A percentile compares a stretch with the other conserved stretches of the same genome.
Conservation (phyloP, 1,284 basidiomycete genomes). For the Anthracocystis panici-leucophaei region DNA sequence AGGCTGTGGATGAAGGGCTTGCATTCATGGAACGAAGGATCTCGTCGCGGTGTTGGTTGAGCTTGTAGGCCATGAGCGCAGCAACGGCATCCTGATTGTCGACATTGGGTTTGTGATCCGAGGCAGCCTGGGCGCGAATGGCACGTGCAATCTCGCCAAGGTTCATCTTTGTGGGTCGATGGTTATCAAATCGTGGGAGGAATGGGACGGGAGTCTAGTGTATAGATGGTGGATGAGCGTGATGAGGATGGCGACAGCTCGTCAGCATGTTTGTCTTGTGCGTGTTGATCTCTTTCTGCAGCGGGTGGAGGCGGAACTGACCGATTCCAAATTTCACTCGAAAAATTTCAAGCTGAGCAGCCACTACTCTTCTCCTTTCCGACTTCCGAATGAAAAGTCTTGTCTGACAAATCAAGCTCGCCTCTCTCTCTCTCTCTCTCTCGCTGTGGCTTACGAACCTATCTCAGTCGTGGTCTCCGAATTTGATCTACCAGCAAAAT, state of each 20-base stretch:
- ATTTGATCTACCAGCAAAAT: too few species aligned
- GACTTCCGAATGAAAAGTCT: constrained; percentile 17
- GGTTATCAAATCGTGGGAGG: not conserved
- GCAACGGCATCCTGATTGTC: constrained; percentile 59
- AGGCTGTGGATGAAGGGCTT: constrained; percentile 12
- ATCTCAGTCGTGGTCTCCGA: too few species aligned
- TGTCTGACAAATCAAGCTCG: constrained; percentile 35
- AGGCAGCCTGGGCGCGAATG: constrained; percentile 41
- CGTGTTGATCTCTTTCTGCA: not conserved
- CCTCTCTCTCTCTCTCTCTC: not conserved
- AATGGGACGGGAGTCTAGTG: not conserved
- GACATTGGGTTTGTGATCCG: constrained; percentile 13
- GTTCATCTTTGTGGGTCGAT: constrained; percentile 18
- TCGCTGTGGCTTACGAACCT: too few species aligned
- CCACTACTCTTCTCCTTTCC: constrained; percentile 15
- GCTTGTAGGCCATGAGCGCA: constrained; percentile 53
- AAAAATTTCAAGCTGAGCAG: not conserved
- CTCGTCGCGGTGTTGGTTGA: constrained; percentile 41
- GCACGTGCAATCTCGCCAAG: constrained; percentile 44
- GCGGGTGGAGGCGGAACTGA: constrained; percentile 26
- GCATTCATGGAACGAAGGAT: constrained; percentile 30
- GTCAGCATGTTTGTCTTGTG: not conserved
- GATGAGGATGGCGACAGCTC: too few species aligned
- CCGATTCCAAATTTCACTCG: constrained; percentile 24
- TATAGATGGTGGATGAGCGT: not conserved